A percentile compares a stretch with the other conserved stretches of the same genome.
Evolutionary conservation across 1,139 yeast species (phyloP).

Genomic region (Geotrichum phurueaensis): DNA sequence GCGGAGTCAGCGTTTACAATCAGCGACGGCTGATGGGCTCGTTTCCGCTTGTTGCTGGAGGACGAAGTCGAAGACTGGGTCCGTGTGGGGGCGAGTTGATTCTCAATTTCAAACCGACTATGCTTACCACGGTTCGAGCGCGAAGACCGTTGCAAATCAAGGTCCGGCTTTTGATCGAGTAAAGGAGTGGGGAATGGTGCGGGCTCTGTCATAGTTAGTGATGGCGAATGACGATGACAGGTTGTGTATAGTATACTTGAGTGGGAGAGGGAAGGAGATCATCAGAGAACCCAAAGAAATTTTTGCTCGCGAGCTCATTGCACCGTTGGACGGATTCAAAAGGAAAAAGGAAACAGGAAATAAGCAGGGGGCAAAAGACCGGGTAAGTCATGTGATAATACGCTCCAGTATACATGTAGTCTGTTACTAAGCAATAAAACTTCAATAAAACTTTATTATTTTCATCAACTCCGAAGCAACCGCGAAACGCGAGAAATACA

Average conservation of each 20-base stretch:
- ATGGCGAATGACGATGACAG: neutral
- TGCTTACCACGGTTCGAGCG: slow-evolving; percentile 43
- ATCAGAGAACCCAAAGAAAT: neutral
- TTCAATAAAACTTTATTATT: too few relatives aligned
- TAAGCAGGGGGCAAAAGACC: neutral
- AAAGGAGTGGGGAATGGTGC: neutral
- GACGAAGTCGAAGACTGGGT: neutral
- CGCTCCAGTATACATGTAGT: neutral
- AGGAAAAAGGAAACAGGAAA: neutral
- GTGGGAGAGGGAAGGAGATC: neutral
- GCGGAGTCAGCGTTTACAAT: slow-evolving; percentile 4
- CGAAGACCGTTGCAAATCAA: slow-evolving; percentile 36
- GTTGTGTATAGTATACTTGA: neutral
- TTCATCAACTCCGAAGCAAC: too few relatives aligned
- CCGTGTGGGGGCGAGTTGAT: slow-evolving; percentile 12
- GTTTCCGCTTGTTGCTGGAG: neutral
- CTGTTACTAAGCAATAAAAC: too few relatives aligned
- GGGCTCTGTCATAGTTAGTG: neutral
- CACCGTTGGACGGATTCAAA: neutral
- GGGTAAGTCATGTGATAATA: too few relatives aligned
- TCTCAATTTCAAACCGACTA: slow-evolving; percentile 32
- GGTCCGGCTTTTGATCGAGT: neutral
- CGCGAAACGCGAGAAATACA: too few relatives aligned
- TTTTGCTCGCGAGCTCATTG: neutral
- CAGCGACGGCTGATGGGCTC: neutral